Base-by-base conservation (phyloP, 2,329 filamentous ascomycete genomes). In the Claviceps cyperi region DNA sequence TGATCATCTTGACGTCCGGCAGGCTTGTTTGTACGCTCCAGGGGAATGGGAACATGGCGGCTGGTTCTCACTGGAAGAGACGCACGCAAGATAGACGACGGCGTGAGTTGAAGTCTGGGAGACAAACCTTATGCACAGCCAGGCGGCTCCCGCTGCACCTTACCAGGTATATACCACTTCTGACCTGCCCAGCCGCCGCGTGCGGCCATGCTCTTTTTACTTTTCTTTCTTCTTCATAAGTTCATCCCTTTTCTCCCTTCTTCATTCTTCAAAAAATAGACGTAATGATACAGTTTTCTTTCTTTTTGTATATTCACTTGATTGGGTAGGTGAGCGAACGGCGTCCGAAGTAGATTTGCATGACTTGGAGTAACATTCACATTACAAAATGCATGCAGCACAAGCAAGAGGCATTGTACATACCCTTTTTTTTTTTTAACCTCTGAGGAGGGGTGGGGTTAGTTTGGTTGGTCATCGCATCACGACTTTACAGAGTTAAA, bases 1-100 rank as follows among this genome's bases (percentile, higher is more conserved):
- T 39, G 72, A 79, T 2, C 75, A 86, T 44, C 68, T 75, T 0
- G 66, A 75, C 0, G 67, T 74, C 0, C 74, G 86, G 17, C 65
- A 75, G 17, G 64, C 71, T n/a, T 82, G 79, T 57, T 61, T 89
- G 0, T 94, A 94, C 60, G 65, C 72, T 43, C 70, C 78, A 2
- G 87, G 88, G 0, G 64, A 81, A 44, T 95, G 88, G 89, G 88
- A 94, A 57, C 69, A 72, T n/a, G 89, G 89, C 4, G 89, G 89
- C 1, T 95, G 88, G 88, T 92, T 94, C 48, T 51, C 49, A 11
- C 39, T 57, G 6, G 56, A 55, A 44, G 43, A 5, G 58, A 61
- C 32, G 52, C 56, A 14, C 36, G 36, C 19, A 32, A 8, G 2
- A 38, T 35, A 8, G 36, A 6, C 7, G 43, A 32, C 43, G 43